Percentiles rank a stretch among this genome's conserved stretches.
Evolutionary conservation across 2,329 filamentous ascomycete genomes (phyloP).

Genomic region (Cladorrhinum sp.): DNA sequence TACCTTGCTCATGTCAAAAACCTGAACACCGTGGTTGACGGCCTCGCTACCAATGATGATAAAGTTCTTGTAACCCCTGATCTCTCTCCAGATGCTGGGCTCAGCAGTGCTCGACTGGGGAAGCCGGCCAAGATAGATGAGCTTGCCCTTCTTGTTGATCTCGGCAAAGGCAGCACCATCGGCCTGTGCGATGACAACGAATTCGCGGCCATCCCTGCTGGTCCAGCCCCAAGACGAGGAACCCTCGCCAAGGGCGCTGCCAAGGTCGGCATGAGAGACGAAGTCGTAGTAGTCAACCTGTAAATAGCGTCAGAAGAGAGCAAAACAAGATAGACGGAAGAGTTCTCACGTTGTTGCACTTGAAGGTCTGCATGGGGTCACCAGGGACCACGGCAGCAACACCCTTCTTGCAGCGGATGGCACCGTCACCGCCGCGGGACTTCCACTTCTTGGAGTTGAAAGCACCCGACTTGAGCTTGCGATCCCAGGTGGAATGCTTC

Average conservation of each 20-base stretch:
- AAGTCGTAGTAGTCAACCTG: conserved; percentile 53
- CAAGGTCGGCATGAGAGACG: conserved; percentile 51
- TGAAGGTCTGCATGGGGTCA: conserved; percentile 46
- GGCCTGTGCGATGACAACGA: conserved; percentile 46
- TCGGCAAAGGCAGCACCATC: conserved; percentile 51
- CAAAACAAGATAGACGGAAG: background rate
- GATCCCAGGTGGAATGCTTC: conserved; percentile 21
- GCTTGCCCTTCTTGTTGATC: conserved; percentile 41
- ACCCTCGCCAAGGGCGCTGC: conserved; percentile 38
- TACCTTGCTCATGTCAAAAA: conserved; percentile 58
- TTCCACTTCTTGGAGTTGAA: conserved; percentile 22
- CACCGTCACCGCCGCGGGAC: conserved; percentile 16
- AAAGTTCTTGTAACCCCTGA: conserved; percentile 41
- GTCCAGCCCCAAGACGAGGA: conserved; percentile 49
- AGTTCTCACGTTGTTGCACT: conserved; percentile 39
- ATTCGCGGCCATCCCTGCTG: conserved; percentile 46
- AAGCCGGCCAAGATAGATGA: conserved; percentile 46
- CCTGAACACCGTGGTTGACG: conserved; percentile 53
- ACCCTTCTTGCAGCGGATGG: conserved; percentile 40
- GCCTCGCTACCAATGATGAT: conserved; percentile 44
- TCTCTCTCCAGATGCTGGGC: conserved; percentile 40
- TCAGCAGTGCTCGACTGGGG: conserved; percentile 38
- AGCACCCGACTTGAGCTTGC: conserved; percentile 11
- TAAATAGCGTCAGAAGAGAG: background rate
- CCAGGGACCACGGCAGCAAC: conserved; percentile 43